Evolutionary conservation across 768 basidiomycete species (phyloP), one percentile per base, ranked within the genome.

Genomic region (Exidia glandulosa): DNA sequence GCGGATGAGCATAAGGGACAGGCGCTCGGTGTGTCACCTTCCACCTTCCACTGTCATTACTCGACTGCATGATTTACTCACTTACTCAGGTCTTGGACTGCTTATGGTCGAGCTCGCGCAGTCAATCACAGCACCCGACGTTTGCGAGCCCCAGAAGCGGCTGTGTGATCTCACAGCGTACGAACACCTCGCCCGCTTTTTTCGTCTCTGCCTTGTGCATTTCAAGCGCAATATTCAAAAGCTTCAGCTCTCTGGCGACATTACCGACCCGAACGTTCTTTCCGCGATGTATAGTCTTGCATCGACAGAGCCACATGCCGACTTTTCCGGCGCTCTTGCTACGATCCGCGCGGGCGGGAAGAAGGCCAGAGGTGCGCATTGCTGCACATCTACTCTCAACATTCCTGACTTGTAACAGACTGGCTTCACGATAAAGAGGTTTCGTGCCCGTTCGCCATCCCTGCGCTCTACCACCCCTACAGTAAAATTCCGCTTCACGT

Each of bases 1-100:
- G 68, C 67, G 1, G 70, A 70, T 57, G 62, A 63, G 2, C 67
- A 70, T 55, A 68, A 66, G 57, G 67, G 68, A 1, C 65, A 70
- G 50, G 68, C 66, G 2, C 57, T 64, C 1, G 66, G 71, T 67
- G 25, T 4, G 65, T 25, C 7, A n/a, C n/a, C n/a, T n/a, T n/a
- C n/a, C 41, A 36, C 34, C 34, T 36, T 36, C 7, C 5, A 25
- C 19, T 3, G 25, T 27, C 25, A 14, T 60, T 12, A 31, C 32
- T 14, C 29, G n/a, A 27, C 4, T 54, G n/a, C n/a, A 34, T 27
- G 55, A 5, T 57, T 30, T 34, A 57, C 14, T 50, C 6, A 13
- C 10, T 16, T 16, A 16, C 14, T 0, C 32, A 69, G 66, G 64
- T 10, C 57, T 66, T 7, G 64, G 68, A 3, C 57, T 59, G 41